phyloP scores from a whole-genome alignment of 495 filamentous ascomycete genomes.

The Podospora anserina region DNA sequence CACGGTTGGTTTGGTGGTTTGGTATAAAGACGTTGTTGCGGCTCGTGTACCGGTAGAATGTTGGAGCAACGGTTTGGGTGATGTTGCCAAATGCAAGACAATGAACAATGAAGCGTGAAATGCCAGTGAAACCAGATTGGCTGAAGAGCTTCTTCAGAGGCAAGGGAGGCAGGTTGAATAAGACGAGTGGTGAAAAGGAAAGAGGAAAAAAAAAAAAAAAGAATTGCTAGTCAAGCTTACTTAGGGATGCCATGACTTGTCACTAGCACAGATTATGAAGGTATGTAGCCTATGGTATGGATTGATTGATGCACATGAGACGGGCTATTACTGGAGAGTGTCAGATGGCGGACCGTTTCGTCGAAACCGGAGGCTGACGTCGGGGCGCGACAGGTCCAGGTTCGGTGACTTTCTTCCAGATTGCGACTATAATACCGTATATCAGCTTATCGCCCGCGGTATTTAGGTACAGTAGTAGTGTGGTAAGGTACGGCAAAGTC shows the following conservation, averaged over 20 bases:
- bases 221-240: constrained; percentile 30
- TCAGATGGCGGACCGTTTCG: neutral
- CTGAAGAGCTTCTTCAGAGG: neutral
- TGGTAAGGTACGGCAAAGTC: too few relatives aligned
- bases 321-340: constrained; percentile 1
- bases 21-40: neutral
- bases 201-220: constrained; percentile 9
- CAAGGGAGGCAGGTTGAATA: constrained; percentile 8
- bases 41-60: neutral
- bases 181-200: constrained; percentile 11
- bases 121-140: neutral
- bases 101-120: neutral
- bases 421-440: neutral
- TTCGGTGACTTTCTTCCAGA: constrained; percentile 1
- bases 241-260: constrained; percentile 36
- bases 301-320: neutral
- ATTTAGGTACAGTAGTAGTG: neutral
- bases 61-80: neutral
- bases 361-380: constrained; percentile 18
- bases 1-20: neutral
- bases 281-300: constrained; percentile 8
- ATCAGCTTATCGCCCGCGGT: constrained; percentile 8
- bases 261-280: neutral
- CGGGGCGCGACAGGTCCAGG: constrained; percentile 16
- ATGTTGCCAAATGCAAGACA: neutral